Evolutionary conservation across 805 yeast genomes (phyloP).

Genomic region (Wickerhamiella siamensis): DNA sequence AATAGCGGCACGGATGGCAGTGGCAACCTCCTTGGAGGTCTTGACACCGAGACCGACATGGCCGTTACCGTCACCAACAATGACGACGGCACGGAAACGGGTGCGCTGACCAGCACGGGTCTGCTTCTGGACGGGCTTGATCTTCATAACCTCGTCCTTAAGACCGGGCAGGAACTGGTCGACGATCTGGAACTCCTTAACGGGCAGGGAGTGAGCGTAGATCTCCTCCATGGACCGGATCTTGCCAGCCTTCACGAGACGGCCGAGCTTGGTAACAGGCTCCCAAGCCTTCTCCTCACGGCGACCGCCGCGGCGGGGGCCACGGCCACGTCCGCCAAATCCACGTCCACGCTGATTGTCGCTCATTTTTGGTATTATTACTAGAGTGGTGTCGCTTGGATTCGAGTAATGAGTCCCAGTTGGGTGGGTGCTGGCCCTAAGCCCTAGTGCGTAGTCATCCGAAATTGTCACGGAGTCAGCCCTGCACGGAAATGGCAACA

Average conservation of each 20-base stretch:
- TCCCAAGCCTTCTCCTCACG: conserved; percentile 98
- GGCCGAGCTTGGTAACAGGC: conserved; percentile 99
- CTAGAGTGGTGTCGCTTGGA: not conserved
- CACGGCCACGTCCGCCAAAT: conserved; percentile 29
- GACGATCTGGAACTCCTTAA: conserved; percentile 98
- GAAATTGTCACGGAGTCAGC: too few species aligned
- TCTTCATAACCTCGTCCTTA: conserved; percentile 99
- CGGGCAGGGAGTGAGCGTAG: conserved; percentile 98
- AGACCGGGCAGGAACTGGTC: conserved; percentile 91
- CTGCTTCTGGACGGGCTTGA: conserved; percentile 99
- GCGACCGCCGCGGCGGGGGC: conserved; percentile 60
- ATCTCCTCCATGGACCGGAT: conserved; percentile 92
- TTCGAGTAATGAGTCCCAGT: not conserved
- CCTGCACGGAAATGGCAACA: too few species aligned
- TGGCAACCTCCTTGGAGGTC: conserved; percentile 99
- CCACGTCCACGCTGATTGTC: conserved; percentile 24
- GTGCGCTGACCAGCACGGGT: conserved; percentile 99
- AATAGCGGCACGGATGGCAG: conserved; percentile 99
- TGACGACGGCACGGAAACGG: conserved; percentile 99
- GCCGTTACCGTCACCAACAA: conserved; percentile 99
- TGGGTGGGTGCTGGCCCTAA: not conserved
- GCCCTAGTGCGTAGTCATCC: not conserved
- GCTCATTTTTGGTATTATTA: not conserved
- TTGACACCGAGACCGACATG: conserved; percentile 99
- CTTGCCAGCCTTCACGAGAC: conserved; percentile 98